Evolutionary conservation across 805 yeast genomes (phyloP).

Genomic region (Maudiozyma barnettii): DNA sequence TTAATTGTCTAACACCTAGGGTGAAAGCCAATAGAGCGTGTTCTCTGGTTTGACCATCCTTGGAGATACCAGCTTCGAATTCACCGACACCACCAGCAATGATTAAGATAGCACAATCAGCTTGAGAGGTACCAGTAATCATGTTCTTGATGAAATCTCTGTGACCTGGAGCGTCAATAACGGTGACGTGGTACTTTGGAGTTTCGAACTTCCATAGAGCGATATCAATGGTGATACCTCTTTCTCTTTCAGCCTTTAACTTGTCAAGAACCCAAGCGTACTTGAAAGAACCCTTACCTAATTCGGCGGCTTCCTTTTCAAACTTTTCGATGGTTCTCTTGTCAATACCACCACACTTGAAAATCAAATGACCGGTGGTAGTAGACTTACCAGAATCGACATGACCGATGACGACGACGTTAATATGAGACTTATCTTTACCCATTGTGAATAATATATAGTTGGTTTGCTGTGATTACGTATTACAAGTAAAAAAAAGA

Average conservation of each 20-base stretch:
- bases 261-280: slow-evolving; percentile 97
- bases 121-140: slow-evolving; percentile 88
- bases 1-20: slow-evolving; percentile 78
- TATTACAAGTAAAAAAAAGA: background rate
- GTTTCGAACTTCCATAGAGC: slow-evolving; percentile 92
- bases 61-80: slow-evolving; percentile 91
- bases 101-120: slow-evolving; percentile 44
- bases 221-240: slow-evolving; percentile 68
- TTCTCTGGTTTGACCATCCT: slow-evolving; percentile 93
- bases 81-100: slow-evolving; percentile 92
- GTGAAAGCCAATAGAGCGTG: slow-evolving; percentile 87
- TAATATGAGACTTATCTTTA: slow-evolving; percentile 95
- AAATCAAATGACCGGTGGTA: slow-evolving; percentile 44
- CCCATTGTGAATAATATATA: slow-evolving; percentile 3
- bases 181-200: slow-evolving; percentile 81
- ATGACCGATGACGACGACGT: slow-evolving; percentile 99
- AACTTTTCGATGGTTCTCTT: slow-evolving; percentile 98
- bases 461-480: background rate
- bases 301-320: slow-evolving; percentile 96
- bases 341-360: slow-evolving; percentile 99
- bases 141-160: slow-evolving; percentile 93
- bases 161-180: slow-evolving; percentile 94
- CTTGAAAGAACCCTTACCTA: slow-evolving; percentile 95
- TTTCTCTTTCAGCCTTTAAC: slow-evolving; percentile 76
- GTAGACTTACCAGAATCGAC: slow-evolving; percentile 99